Evolutionary conservation across 495 filamentous ascomycete genomes (phyloP), one percentile per base, ranked within the genome.

Genomic region (Astrocystis sublimbata): DNA sequence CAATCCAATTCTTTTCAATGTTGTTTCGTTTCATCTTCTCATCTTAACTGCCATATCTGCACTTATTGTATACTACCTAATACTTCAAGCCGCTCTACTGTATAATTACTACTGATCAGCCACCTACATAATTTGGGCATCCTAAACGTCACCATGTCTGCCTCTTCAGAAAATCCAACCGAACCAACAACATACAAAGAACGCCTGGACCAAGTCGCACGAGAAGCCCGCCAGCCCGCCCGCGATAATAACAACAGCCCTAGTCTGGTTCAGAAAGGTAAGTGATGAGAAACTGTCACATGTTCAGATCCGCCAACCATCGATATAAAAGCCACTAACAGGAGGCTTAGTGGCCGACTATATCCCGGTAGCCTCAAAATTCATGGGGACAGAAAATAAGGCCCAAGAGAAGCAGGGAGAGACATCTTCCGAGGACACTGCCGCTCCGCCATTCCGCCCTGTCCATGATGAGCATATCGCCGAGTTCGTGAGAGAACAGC

Each of bases 401-500:
- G 26, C 42, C n/a, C 33, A 53, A 15, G 31, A 40, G 7, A n/a
- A 49, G 58, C n/a, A 21, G 10, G 23, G 42, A 12, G 33, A 36
- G 21, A 21, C 35, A 6, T 45, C 33, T 8, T 7, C 30, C 6
- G 33, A 24, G 0, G 31, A 61, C 33, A 4, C 33, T 2, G 4
- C 45, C 5, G 36, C 24, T 5, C 45, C 47, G 8, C 58, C 58
- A n/a, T 2, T 21, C 7, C 58, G 58, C 17, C 58, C 58, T 3
- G 30, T 33, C 12, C 58, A 61, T 35, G 58, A 61, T 8, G 58
- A 53, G 2, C 33, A 61, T 26, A 61, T 61, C 12, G 58, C 45
- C n/a, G 58, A 61, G 35, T 61, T 61, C 35, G 38, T 61, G 1
- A 52, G 58, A 53, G 47, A 61, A 21, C 58, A 61, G 47, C 47